Evolutionary conservation across 1,284 basidiomycete species (phyloP), one percentile per base, ranked within the genome.

Genomic region (Leccinum brunneo-olivaceum): DNA sequence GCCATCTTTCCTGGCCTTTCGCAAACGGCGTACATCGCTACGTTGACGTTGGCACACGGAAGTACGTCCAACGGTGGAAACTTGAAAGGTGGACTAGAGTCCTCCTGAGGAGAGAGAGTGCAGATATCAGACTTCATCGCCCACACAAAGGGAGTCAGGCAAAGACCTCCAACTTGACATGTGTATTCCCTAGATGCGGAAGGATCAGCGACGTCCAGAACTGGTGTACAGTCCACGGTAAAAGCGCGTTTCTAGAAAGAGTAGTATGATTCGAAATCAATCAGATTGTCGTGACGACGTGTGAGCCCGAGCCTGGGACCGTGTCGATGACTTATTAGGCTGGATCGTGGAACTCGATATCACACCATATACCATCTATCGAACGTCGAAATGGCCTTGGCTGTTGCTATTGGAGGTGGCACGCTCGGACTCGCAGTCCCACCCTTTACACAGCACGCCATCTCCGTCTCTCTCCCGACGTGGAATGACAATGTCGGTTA

Each of bases 401-500:
- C 41, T 10, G 34, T 49, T 35, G 27, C 45, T 10, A 8, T 44
- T 25, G 40, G 35, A 50, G 53, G 34, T 38, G 46, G 51, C 37
- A 53, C 73, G 2, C 55, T 85, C 12, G 84, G 84, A 2, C 61
- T 66, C 18, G 51, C 79, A 3, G 72, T 87, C 1, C 84, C 84
- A 18, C 74, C 81, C 0, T 72, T 76, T 57, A 84, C 81, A 1
- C 76, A 84, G 5, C 96, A 98, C 60, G 96, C 96, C 29, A 92
- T 98, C 49, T 95, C 92, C 1, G 94, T 98, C n/a, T 97, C 93
- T 6, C 74, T 98, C 1, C 96, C 96, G 0, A 90, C 79, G 15
- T 98, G 95, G 95, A 70, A 72, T 40, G 96, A 98, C 66, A 92
- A 88, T 54, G 79, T 98, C 37, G 94, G 76, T 11, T 99, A 98